A percentile compares a stretch with the other conserved stretches of the same genome.
phyloP scores from a whole-genome alignment of 2,329 filamentous ascomycete genomes.

The Colletotrichum higginsianum region DNA sequence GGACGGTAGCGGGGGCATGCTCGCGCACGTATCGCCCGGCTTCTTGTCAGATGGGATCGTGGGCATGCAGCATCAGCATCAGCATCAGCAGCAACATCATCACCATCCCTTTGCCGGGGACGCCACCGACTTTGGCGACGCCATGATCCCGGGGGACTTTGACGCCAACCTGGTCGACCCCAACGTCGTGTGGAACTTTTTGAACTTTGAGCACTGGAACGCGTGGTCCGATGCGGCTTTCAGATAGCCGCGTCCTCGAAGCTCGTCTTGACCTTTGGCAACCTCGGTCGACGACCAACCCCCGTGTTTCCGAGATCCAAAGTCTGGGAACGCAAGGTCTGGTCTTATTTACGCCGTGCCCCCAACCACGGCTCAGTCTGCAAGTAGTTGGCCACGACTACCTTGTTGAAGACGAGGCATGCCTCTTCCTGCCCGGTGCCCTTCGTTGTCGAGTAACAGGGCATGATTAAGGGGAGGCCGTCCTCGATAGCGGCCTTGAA shows the following conservation, averaged over 20 bases:
- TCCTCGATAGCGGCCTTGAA: no score
- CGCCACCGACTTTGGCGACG: slow-evolving; percentile 16
- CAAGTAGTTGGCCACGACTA: no score
- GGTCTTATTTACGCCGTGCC: background rate
- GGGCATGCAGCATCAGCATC: background rate
- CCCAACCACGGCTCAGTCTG: no score
- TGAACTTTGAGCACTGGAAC: slow-evolving; percentile 42
- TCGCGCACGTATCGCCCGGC: slow-evolving; percentile 3
- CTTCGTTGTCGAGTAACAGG: no score
- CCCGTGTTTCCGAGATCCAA: background rate
- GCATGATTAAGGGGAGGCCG: no score
- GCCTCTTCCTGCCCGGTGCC: no score
- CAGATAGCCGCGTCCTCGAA: background rate
- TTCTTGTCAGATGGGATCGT: slow-evolving; percentile 18
- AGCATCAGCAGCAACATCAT: no score
- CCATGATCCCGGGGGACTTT: slow-evolving; percentile 32
- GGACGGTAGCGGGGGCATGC: background rate
- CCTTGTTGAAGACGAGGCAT: no score
- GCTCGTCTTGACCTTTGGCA: no score
- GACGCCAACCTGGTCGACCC: slow-evolving; percentile 38
- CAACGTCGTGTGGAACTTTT: slow-evolving; percentile 41
- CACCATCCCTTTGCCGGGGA: background rate
- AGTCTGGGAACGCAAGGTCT: background rate
- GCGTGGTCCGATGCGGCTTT: slow-evolving; percentile 39
- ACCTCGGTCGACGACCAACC: background rate